Evolutionary conservation across 2,329 filamentous ascomycete species (phyloP), one percentile per base, ranked within the genome.

Genomic region (Colletotrichum tamarilloi): DNA sequence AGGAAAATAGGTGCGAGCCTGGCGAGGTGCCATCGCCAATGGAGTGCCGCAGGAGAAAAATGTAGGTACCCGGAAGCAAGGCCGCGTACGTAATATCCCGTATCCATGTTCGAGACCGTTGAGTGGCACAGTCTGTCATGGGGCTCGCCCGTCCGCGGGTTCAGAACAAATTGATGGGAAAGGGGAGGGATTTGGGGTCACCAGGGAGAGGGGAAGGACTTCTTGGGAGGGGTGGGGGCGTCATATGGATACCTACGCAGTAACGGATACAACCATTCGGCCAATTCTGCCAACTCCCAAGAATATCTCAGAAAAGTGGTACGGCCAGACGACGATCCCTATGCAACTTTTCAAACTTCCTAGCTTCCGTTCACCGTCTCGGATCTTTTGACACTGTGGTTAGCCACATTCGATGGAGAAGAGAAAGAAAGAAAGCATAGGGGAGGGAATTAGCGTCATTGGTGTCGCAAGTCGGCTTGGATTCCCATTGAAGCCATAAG

Each of bases 61-160:
- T 53, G 62, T 63, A 63, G 62, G 62, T 55, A 63, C 46, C 46
- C 68, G 55, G 14, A 58, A 24, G 19, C 22, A 28, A 49, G 19
- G 42, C 19, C 66, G 59, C 59, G 70, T 72, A 69, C 66, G 70
- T 64, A 72, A 72, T 69, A 63, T 68, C 53, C 59, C 65, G 53
- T 72, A 63, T 59, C 64, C 64, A 72, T 68, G 24, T 72, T 46
- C 58, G 38, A 72, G 57, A 32, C 65, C 22, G 60, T 65, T 35
- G 57, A 58, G 52, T 53, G 64, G 49, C 46, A 35, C n/a, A 5
- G 46, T 22, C 26, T 42, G 16, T 26, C 19, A 11, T n/a, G 59
- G 49, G 22, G 28, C 26, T 11, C 16, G 19, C 14, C 38, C 46
- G 42, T 19, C n/a, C 42, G 38, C 38, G 38, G 19, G 12, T 26